A percentile compares a stretch with the other conserved stretches of the same genome.
These are phyloP conservation scores for Fraxinus americana DNA, from an alignment of 257 asterid species.

Conservation along the genomic window DNA sequence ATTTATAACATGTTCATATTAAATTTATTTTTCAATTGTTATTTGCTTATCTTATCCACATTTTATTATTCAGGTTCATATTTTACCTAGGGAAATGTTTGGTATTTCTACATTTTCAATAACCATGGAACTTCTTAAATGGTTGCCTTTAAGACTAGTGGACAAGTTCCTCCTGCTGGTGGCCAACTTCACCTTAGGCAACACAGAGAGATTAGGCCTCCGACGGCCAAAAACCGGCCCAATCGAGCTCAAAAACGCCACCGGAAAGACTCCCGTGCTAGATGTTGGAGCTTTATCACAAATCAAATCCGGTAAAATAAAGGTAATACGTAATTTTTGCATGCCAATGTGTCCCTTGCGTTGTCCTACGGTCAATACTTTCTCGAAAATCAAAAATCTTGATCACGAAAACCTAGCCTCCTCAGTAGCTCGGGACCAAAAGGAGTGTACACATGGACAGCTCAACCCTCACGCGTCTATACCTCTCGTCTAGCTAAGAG, in stretches of 20 bases:
- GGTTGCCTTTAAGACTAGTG: constrained; percentile 74
- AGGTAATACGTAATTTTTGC: constrained; percentile 40
- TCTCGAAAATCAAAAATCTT: not conserved
- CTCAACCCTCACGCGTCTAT: not conserved
- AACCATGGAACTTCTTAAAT: constrained; percentile 68
- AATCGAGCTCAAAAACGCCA: constrained; percentile 75
- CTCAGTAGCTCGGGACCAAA: not conserved
- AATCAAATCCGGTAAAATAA: constrained; percentile 67
- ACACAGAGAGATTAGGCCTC: constrained; percentile 63
- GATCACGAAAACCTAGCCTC: not conserved
- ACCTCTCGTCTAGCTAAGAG: constrained; percentile 22
- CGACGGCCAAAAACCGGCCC: constrained; percentile 93
- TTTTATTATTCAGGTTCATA: constrained; percentile 59
- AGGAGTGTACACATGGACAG: constrained; percentile 22
- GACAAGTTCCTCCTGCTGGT: constrained; percentile 67
- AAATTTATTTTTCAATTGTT: not conserved
- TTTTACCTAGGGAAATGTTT: constrained; percentile 82
- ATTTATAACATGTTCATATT: not conserved
- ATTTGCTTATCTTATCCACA: not conserved
- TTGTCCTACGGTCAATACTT: not conserved
- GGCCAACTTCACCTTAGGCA: constrained; percentile 60
- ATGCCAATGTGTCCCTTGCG: not conserved
- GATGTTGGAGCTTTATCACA: constrained; percentile 86
- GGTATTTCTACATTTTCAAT: constrained; percentile 77
- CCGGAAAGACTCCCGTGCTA: constrained; percentile 92